Base-by-base conservation (phyloP, 140 eudicot species). In the Flaveria floridana region DNA sequence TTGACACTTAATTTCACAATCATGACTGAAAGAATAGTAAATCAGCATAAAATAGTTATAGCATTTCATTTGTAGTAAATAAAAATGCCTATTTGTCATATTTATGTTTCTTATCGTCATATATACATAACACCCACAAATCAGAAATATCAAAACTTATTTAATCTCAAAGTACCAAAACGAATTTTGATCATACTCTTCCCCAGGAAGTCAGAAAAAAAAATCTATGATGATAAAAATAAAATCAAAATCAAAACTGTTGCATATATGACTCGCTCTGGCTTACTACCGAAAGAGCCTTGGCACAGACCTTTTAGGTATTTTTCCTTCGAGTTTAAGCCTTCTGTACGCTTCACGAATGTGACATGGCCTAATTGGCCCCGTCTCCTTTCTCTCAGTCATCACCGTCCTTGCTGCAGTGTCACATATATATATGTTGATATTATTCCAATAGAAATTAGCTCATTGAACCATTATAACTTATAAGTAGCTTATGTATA, bases 331-430 rank as follows among this genome's bases (percentile, higher is more conserved):
- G 16, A 87, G 89, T 80, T 90, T 94, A 59, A 88, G 74, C 81
- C 97, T 85, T 79, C 96, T 77, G 71, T 90, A 88, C 41, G 99
- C 91, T 90, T 94, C 99, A 75, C 96, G 84, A 59, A 94, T 82
- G 83, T 90, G 99, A 85, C 96, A 86, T 7, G 99, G 94, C 82
- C 99, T 85, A 70, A 90, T 88, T 8, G 99, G 97, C 25, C 97
- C 99, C 0, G 82, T 62, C 64, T 90, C 99, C 50, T 79, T 87
- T 74, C 98, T 90, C 84, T 90, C 96, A 0, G 85, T 66, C 97
- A 94, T 94, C 76, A 94, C 97, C 19, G 82, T 65, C 74, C 81
- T 82, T 7, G 96, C 97, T 89, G 97, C 88, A 88, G 70, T 12
- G 30, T 23, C 13, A 47, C 47, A 58, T 0, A 4, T 4, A 18